Percentiles rank a stretch among this genome's conserved stretches.
These are phyloP conservation scores for Aspergillus saccharolyticus DNA, from an alignment of 495 filamentous ascomycete species.

Conservation along the genomic window DNA sequence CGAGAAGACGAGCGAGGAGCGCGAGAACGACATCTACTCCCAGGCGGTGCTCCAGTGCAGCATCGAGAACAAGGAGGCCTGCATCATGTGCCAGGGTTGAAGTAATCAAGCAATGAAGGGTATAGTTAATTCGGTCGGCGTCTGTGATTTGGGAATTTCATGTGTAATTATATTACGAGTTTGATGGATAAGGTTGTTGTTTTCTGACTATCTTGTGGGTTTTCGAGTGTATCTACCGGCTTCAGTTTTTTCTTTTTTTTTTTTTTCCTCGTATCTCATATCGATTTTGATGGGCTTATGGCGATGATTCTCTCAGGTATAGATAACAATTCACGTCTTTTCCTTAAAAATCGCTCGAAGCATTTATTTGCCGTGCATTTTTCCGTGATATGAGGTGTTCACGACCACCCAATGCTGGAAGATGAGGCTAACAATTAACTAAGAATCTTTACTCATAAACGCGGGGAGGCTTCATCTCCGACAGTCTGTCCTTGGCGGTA, in stretches of 20 bases:
- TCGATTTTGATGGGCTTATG: background rate
- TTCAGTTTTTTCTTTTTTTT: slow-evolving; percentile 1
- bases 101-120: slow-evolving; percentile 4
- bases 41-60: slow-evolving; percentile 87
- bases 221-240: slow-evolving; percentile 2
- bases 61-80: slow-evolving; percentile 87
- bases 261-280: slow-evolving; percentile 9
- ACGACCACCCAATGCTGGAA: no score
- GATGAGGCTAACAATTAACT: no score
- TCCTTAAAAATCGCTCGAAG: no score
- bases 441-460: background rate
- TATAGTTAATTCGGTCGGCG: slow-evolving; percentile 3
- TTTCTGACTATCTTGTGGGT: slow-evolving; percentile 17
- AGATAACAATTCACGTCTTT: background rate
- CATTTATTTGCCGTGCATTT: no score
- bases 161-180: slow-evolving; percentile 41
- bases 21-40: slow-evolving; percentile 88
- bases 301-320: background rate
- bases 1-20: slow-evolving; percentile 61
- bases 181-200: slow-evolving; percentile 31
- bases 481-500: background rate
- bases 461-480: background rate
- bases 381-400: no score
- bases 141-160: slow-evolving; percentile 16
- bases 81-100: slow-evolving; percentile 85